Conservation (phyloP, 2,329 filamentous ascomycete species). For the Keithomyces neogunnii region DNA sequence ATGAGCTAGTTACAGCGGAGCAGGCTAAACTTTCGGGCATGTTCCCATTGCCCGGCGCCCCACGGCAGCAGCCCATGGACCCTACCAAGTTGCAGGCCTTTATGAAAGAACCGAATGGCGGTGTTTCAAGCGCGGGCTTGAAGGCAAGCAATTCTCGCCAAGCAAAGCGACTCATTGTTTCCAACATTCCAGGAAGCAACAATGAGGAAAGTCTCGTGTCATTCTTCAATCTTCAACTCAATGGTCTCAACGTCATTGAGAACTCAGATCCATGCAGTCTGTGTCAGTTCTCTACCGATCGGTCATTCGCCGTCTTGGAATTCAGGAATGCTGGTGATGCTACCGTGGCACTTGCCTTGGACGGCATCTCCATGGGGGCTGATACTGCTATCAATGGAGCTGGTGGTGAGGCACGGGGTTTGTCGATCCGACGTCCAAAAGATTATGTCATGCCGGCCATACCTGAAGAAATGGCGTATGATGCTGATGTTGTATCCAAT, state of each 20-base stretch:
- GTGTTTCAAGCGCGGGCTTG: slow-evolving; percentile 66
- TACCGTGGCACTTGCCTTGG: slow-evolving; percentile 81
- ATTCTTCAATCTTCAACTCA: slow-evolving; percentile 96
- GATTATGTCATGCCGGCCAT: slow-evolving; percentile 91
- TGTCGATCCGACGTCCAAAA: slow-evolving; percentile 80
- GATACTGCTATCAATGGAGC: slow-evolving; percentile 49
- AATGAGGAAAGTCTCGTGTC: slow-evolving; percentile 68
- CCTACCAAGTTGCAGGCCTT: slow-evolving; percentile 89
- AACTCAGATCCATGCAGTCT: slow-evolving; percentile 76
- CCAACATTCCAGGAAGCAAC: slow-evolving; percentile 67
- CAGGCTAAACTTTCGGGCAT: slow-evolving; percentile 98
- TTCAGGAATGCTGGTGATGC: slow-evolving; percentile 84
- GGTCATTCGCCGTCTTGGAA: slow-evolving; percentile 77
- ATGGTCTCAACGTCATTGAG: slow-evolving; percentile 88
- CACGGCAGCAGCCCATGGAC: slow-evolving; percentile 91
- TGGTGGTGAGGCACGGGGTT: slow-evolving; percentile 46
- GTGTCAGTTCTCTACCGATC: slow-evolving; percentile 72
- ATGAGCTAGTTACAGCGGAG: slow-evolving; percentile 96
- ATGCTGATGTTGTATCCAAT: slow-evolving; percentile 69
- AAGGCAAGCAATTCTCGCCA: slow-evolving; percentile 92
- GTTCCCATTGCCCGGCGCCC: slow-evolving; percentile 95
- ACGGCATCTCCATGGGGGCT: slow-evolving; percentile 81
- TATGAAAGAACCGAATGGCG: slow-evolving; percentile 77
- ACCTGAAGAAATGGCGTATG: slow-evolving; percentile 62
- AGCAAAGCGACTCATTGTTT: slow-evolving; percentile 81